Evolutionary conservation across 192 early-diverging fungal species (phyloP).

Genomic region (Chytriomyces hyalinus): DNA sequence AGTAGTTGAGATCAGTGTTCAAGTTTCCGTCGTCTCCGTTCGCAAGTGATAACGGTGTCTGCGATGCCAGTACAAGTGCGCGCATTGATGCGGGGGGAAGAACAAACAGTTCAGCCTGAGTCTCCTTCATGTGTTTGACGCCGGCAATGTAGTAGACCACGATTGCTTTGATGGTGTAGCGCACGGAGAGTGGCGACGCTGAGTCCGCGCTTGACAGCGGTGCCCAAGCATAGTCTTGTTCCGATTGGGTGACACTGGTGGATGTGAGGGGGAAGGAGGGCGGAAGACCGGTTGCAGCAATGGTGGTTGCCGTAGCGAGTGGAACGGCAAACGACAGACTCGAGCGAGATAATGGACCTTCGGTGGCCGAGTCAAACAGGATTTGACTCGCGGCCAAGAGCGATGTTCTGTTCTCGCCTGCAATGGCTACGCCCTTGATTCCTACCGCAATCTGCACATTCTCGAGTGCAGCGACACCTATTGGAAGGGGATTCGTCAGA

Average conservation of each 20-base stretch:
- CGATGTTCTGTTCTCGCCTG: neutral
- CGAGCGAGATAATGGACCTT: neutral
- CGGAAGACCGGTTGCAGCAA: neutral
- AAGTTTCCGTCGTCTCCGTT: constrained; percentile 19
- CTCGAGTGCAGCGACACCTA: neutral
- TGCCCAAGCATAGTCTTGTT: neutral
- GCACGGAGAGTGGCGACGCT: neutral
- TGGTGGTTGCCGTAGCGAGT: neutral
- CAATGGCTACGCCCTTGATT: neutral
- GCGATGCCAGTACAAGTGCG: constrained; percentile 24
- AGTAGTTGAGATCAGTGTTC: neutral
- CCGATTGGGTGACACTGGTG: too few relatives aligned
- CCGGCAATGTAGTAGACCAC: neutral
- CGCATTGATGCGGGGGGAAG: constrained; percentile 15
- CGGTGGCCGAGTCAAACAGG: neutral
- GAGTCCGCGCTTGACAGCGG: neutral
- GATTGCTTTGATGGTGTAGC: neutral
- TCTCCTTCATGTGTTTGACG: neutral
- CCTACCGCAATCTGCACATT: neutral
- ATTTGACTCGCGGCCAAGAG: neutral
- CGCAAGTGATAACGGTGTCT: constrained; percentile 14
- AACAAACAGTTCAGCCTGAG: neutral
- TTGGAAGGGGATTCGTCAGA: neutral
- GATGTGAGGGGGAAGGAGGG: neutral
- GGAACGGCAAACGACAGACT: neutral